A percentile compares a stretch with the other conserved stretches of the same genome.
Evolutionary conservation across 2,329 filamentous ascomycete genomes (phyloP).

Genomic region (Diaporthe destruens): DNA sequence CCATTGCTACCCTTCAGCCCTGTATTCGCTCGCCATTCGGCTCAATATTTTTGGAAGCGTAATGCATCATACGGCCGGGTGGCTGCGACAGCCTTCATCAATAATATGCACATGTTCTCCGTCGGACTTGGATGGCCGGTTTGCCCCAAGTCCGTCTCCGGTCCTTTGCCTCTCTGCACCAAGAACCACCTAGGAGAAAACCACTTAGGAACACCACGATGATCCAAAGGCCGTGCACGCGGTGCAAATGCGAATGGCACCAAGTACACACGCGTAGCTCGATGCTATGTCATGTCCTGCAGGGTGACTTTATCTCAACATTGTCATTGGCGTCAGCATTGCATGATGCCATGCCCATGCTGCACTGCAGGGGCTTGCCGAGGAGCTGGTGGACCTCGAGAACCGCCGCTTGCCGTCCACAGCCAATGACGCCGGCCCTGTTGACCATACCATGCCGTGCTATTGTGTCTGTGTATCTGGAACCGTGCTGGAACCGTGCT

Average conservation of each 20-base stretch:
- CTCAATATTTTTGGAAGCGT: background rate
- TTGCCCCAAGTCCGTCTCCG: conserved; percentile 19
- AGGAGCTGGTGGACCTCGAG: conserved; percentile 29
- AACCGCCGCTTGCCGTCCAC: background rate
- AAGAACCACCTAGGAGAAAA: too few species aligned
- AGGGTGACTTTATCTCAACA: conserved; percentile 25
- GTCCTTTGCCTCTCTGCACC: background rate
- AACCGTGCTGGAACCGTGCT: background rate
- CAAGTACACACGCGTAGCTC: background rate
- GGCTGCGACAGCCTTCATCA: background rate
- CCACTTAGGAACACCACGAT: too few species aligned
- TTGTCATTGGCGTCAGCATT: conserved; percentile 16
- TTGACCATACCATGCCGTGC: conserved; percentile 6
- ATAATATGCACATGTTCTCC: conserved; percentile 10
- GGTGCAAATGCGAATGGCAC: too few species aligned
- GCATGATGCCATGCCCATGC: conserved; percentile 23
- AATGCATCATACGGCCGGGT: background rate
- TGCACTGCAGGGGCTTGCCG: conserved; percentile 20
- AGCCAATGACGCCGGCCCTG: conserved; percentile 30
- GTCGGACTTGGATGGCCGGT: background rate
- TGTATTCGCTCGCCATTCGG: background rate
- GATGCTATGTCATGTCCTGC: background rate
- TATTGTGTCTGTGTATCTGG: conserved; percentile 13
- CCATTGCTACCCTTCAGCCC: background rate
- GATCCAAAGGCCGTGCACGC: background rate